These are phyloP conservation scores for Westerdykella sp. DNA, from an alignment of 2,329 filamentous ascomycete species.

Conservation along the genomic window DNA sequence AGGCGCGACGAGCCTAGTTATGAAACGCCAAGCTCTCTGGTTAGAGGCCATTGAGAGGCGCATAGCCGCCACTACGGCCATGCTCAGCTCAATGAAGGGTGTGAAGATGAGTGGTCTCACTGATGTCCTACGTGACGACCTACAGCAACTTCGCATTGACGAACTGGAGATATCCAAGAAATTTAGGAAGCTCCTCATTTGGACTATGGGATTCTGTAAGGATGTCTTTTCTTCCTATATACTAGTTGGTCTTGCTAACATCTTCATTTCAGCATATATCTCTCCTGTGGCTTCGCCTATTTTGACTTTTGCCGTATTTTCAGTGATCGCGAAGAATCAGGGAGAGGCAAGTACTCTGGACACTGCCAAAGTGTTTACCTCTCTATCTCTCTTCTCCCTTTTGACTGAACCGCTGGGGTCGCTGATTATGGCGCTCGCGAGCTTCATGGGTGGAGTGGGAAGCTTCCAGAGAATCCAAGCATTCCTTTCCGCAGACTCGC, in stretches of 20 bases:
- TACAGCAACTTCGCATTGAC: slow-evolving; percentile 28
- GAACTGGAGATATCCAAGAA: slow-evolving; percentile 32
- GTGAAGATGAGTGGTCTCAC: slow-evolving; percentile 43
- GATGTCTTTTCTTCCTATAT: neutral
- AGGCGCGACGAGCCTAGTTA: slow-evolving; percentile 24
- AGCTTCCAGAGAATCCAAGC: slow-evolving; percentile 44
- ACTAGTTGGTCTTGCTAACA: slow-evolving; percentile 5
- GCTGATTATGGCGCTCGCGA: slow-evolving; percentile 42
- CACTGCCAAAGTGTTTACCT: slow-evolving; percentile 42
- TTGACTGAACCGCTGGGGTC: slow-evolving; percentile 42
- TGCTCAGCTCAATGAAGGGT: slow-evolving; percentile 43
- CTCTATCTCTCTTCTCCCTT: slow-evolving; percentile 44
- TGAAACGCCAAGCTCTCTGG: slow-evolving; percentile 36
- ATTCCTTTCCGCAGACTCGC: slow-evolving; percentile 34
- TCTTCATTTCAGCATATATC: slow-evolving; percentile 17
- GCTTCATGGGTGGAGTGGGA: slow-evolving; percentile 41
- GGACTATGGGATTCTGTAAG: slow-evolving; percentile 33
- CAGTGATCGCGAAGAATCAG: slow-evolving; percentile 35
- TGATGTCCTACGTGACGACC: slow-evolving; percentile 22
- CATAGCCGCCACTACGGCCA: slow-evolving; percentile 37
- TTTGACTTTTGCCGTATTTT: slow-evolving; percentile 42
- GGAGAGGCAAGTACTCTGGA: slow-evolving; percentile 31
- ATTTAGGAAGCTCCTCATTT: slow-evolving; percentile 32
- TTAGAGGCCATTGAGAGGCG: slow-evolving; percentile 42
- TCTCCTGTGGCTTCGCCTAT: slow-evolving; percentile 38